These are phyloP conservation scores for Spergularia azorica DNA, from an alignment of 179 eudicot genomes.

Conservation along the genomic window DNA sequence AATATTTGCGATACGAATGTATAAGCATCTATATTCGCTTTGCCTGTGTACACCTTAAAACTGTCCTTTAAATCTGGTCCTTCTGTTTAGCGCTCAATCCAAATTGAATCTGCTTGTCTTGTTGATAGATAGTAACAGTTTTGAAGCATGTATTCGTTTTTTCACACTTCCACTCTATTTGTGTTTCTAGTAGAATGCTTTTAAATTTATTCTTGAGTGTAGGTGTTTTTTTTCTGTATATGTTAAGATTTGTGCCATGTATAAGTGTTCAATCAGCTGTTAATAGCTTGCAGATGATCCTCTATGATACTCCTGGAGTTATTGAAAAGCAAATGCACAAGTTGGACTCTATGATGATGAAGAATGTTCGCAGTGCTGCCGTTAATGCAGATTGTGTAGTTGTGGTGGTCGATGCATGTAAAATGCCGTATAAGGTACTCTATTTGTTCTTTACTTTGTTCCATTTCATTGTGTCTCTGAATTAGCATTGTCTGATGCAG, in stretches of 20 bases:
- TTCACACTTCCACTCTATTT: background rate
- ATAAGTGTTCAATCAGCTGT: constrained; percentile 29
- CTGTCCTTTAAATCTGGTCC: background rate
- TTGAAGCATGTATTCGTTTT: background rate
- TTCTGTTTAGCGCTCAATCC: background rate
- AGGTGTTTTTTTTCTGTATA: background rate
- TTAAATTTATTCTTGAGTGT: background rate
- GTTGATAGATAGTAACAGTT: background rate
- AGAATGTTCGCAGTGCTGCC: constrained; percentile 89
- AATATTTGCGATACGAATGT: background rate
- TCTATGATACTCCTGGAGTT: constrained; percentile 97
- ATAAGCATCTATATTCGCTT: background rate
- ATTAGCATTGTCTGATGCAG: constrained; percentile 5
- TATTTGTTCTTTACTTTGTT: constrained; percentile 1
- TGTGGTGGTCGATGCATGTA: constrained; percentile 92
- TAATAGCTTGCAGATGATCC: constrained; percentile 73
- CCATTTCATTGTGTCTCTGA: background rate
- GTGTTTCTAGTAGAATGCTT: background rate
- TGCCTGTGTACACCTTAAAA: background rate
- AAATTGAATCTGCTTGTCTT: background rate
- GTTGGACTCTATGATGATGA: constrained; percentile 98
- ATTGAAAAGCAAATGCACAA: constrained; percentile 94
- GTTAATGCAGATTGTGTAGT: constrained; percentile 87
- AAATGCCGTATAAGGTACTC: constrained; percentile 66
- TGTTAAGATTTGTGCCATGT: constrained; percentile 1